Evolutionary conservation across 805 yeast species (phyloP).

Genomic region (Lipomyces sp.): DNA sequence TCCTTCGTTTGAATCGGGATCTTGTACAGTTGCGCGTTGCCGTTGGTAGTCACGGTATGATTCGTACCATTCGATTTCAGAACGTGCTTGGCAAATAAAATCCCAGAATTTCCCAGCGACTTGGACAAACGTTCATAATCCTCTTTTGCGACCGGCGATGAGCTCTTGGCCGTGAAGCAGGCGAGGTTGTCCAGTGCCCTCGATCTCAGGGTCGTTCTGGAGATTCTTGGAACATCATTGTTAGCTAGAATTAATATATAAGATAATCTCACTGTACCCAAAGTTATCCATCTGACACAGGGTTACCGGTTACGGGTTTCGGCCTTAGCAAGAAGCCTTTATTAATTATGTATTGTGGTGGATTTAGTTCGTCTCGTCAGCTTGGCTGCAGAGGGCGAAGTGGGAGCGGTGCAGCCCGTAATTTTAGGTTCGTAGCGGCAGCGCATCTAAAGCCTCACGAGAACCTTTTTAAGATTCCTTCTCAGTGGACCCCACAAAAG

Average conservation of each 20-base stretch:
- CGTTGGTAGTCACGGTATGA: constrained; percentile 24
- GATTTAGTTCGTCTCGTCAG: neutral
- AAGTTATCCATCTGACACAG: constrained; percentile 2
- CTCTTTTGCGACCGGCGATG: constrained; percentile 31
- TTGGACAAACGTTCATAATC: constrained; percentile 37
- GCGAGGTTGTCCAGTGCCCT: constrained; percentile 50
- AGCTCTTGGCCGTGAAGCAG: constrained; percentile 42
- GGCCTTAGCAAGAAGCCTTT: neutral
- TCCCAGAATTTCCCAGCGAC: constrained; percentile 42
- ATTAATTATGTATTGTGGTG: neutral
- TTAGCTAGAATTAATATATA: neutral
- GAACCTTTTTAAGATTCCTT: neutral
- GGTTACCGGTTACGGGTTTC: neutral
- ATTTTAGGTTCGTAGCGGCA: neutral
- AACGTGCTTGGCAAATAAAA: constrained; percentile 36
- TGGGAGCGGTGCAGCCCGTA: neutral
- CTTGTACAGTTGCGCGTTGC: constrained; percentile 33
- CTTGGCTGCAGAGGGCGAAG: neutral
- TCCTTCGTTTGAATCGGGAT: constrained; percentile 42
- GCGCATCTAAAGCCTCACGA: too few relatives aligned
- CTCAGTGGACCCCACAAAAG: neutral
- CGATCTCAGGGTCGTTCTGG: constrained; percentile 48
- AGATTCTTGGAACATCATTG: constrained; percentile 41
- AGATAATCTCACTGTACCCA: constrained; percentile 2
- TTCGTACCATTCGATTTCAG: constrained; percentile 33